Conservation (phyloP, 805 yeast genomes). For the Yamadazyma scolyti region DNA sequence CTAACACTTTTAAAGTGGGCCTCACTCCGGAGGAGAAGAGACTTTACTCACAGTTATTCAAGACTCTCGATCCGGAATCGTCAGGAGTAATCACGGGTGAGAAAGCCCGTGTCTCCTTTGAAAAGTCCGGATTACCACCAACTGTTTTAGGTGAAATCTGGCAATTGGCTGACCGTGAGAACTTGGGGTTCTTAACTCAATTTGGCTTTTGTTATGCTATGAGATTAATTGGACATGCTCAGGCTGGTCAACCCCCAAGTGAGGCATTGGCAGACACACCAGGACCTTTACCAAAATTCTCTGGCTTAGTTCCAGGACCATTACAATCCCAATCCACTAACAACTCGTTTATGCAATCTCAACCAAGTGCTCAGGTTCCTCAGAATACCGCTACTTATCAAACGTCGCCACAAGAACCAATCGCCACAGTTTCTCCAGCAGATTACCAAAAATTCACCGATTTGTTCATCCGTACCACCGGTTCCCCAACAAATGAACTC, state of each 20-base stretch:
- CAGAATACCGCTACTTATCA: slow-evolving; percentile 27
- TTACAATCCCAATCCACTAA: slow-evolving; percentile 35
- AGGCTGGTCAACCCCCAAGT: slow-evolving; percentile 59
- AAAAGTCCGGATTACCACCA: slow-evolving; percentile 80
- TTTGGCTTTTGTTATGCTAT: slow-evolving; percentile 80
- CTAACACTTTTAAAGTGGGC: slow-evolving; percentile 37
- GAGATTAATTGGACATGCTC: slow-evolving; percentile 86
- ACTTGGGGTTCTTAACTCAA: slow-evolving; percentile 79
- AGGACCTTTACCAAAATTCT: slow-evolving; percentile 65
- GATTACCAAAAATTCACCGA: slow-evolving; percentile 66
- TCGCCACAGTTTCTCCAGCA: slow-evolving; percentile 52
- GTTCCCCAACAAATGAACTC: slow-evolving; percentile 53
- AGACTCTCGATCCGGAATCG: slow-evolving; percentile 71
- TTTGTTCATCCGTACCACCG: slow-evolving; percentile 65
- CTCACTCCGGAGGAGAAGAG: slow-evolving; percentile 74
- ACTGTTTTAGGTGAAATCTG: slow-evolving; percentile 82
- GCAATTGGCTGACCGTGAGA: slow-evolving; percentile 89
- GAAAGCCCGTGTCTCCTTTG: slow-evolving; percentile 76
- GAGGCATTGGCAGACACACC: slow-evolving; percentile 50
- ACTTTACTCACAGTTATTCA: slow-evolving; percentile 71
- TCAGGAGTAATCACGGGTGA: slow-evolving; percentile 87
- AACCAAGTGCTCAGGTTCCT: slow-evolving; percentile 35
- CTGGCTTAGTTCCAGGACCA: slow-evolving; percentile 20
- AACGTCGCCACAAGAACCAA: slow-evolving; percentile 27
- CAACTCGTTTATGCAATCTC: slow-evolving; percentile 39